Evolutionary conservation across 495 filamentous ascomycete genomes (phyloP).

Genomic region (Neurospora sp.): DNA sequence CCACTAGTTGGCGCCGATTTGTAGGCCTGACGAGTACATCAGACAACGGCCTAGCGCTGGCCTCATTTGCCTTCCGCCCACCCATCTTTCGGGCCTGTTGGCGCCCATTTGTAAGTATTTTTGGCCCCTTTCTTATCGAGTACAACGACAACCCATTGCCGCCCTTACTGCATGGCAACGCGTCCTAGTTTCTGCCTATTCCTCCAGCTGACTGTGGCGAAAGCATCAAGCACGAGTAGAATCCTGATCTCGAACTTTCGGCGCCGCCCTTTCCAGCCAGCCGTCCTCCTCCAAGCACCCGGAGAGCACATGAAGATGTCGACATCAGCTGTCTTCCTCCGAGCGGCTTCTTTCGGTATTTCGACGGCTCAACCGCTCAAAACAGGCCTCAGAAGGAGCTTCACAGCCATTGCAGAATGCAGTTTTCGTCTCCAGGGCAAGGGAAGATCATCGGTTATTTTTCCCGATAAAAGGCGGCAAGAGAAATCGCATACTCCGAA

Average conservation of each 20-base stretch:
- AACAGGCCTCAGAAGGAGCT: neutral
- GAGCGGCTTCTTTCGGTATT: neutral
- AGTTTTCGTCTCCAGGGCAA: neutral
- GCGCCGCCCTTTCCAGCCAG: neutral
- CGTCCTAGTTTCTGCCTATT: neutral
- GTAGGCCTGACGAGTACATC: too few species aligned
- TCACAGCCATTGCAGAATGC: neutral
- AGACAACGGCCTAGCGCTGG: neutral
- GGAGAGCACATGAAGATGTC: neutral
- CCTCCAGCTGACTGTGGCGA: neutral
- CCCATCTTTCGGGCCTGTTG: neutral
- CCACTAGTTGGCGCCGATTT: too few species aligned
- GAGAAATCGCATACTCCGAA: neutral
- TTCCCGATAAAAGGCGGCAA: neutral
- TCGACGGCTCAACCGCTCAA: neutral
- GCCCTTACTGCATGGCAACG: neutral
- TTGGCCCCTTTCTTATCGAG: neutral
- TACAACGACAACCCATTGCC: neutral
- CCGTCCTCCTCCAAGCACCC: accelerated
- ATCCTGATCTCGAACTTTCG: neutral
- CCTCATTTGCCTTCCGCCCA: neutral
- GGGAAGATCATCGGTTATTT: neutral
- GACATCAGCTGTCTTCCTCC: neutral
- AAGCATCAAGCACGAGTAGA: neutral
- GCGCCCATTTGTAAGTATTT: neutral